phyloP scores from a whole-genome alignment of 352 stramenopile species.

The Globisporangium yorkense region DNA sequence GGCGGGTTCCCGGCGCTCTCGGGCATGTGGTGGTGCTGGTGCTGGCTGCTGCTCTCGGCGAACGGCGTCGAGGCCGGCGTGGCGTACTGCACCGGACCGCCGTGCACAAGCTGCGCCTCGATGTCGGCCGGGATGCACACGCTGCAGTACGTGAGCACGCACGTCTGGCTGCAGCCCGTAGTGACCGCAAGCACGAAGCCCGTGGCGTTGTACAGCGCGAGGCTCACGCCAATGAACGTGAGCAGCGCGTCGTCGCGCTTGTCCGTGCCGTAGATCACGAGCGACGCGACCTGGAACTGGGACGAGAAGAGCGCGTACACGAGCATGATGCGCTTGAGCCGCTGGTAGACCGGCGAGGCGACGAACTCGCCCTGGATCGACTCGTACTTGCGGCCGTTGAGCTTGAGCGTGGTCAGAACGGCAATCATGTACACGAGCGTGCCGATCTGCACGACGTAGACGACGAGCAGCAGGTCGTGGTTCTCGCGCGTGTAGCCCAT shows the following conservation, averaged over 20 bases:
- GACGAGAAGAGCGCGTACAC: constrained; percentile 46
- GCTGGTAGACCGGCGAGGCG: constrained; percentile 45
- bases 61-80: constrained; percentile 21
- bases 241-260: constrained; percentile 6
- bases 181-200: constrained; percentile 29
- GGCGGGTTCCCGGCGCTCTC: constrained; percentile 48
- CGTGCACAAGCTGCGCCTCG: constrained; percentile 22
- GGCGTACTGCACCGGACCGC: constrained; percentile 3
- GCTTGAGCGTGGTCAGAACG: constrained; percentile 30
- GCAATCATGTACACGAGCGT: constrained; percentile 39
- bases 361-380: constrained; percentile 45
- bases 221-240: constrained; percentile 31
- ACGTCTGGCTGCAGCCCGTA: constrained; percentile 50
- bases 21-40: constrained; percentile 48
- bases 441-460: constrained; percentile 43
- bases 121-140: constrained; percentile 43
- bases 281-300: constrained; percentile 42
- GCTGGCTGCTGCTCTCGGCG: constrained; percentile 21
- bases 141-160: constrained; percentile 31
- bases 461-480: constrained; percentile 28
- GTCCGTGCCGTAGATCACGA: constrained; percentile 31
- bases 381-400: constrained; percentile 45
- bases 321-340: constrained; percentile 56
- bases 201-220: constrained; percentile 34
- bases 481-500: constrained; percentile 31